A percentile compares a stretch with the other conserved stretches of the same genome.
These are phyloP conservation scores for Amaranthus cruentus DNA, from an alignment of 148 eudicot species.

Conservation along the genomic window DNA sequence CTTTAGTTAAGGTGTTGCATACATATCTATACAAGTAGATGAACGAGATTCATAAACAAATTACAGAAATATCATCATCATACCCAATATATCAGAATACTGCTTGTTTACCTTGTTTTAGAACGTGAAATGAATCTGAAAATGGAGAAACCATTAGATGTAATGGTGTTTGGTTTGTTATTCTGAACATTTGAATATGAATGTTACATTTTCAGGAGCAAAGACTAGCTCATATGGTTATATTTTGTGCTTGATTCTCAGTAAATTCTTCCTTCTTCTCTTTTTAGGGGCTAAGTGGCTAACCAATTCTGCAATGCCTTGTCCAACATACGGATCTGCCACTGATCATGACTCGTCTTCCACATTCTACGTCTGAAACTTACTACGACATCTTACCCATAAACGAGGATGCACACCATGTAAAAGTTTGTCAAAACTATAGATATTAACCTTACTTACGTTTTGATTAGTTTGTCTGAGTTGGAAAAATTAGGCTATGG, in stretches of 20 bases:
- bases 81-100: too few relatives aligned
- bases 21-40: not conserved
- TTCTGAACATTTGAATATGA: not conserved
- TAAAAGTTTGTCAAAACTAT: too few relatives aligned
- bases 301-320: slow-evolving; percentile 5
- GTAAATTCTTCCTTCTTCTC: not conserved
- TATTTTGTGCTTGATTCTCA: not conserved
- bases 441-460: too few relatives aligned
- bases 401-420: too few relatives aligned
- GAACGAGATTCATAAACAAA: not conserved
- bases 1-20: too few relatives aligned
- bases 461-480: too few relatives aligned
- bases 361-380: too few relatives aligned
- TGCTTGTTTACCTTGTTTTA: not conserved
- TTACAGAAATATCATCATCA: too few relatives aligned
- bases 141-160: not conserved
- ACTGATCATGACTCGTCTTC: too few relatives aligned
- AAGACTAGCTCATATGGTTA: not conserved
- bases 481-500: too few relatives aligned
- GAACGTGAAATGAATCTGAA: not conserved
- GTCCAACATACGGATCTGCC: not conserved
- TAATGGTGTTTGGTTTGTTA: not conserved
- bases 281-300: slow-evolving; percentile 5
- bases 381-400: too few relatives aligned
- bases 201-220: not conserved